These are phyloP conservation scores for Ogataea paradorogensis DNA, from an alignment of 805 yeast species.

Conservation along the genomic window DNA sequence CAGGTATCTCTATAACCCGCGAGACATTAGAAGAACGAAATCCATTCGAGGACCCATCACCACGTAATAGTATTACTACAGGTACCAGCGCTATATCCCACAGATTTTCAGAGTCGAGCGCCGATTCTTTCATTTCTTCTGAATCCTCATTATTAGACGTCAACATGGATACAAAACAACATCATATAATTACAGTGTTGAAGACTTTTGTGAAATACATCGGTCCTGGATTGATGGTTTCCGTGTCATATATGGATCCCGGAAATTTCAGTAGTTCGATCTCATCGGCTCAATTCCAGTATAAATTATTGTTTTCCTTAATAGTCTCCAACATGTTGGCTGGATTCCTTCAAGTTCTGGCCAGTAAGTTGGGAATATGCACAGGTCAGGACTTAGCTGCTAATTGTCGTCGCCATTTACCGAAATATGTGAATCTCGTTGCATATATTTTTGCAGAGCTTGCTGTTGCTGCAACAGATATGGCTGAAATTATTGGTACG, in stretches of 20 bases:
- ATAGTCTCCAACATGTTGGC: conserved; percentile 83
- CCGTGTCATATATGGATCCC: conserved; percentile 96
- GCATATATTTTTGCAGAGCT: conserved; percentile 80
- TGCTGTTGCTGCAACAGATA: conserved; percentile 92
- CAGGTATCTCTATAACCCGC: not conserved
- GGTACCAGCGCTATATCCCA: not conserved
- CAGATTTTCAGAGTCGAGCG: not conserved
- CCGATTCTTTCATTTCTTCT: not conserved
- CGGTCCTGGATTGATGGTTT: conserved; percentile 96
- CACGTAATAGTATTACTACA: not conserved
- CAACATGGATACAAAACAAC: conserved; percentile 6
- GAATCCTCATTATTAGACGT: not conserved
- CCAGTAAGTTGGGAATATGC: conserved; percentile 87
- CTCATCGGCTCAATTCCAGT: conserved; percentile 72
- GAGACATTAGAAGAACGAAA: not conserved
- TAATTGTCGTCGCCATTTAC: conserved; percentile 74
- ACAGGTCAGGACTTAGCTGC: conserved; percentile 92
- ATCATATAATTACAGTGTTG: conserved; percentile 13
- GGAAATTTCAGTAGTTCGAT: conserved; percentile 96
- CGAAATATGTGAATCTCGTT: conserved; percentile 54
- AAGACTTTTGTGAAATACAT: conserved; percentile 46
- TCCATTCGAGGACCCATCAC: not conserved
- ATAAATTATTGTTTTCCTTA: conserved; percentile 73
- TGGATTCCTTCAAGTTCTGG: conserved; percentile 76
- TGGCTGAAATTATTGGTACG: conserved; percentile 97